phyloP scores from a whole-genome alignment of 2,329 filamentous ascomycete genomes.

The Phaeoacremonium minimum region DNA sequence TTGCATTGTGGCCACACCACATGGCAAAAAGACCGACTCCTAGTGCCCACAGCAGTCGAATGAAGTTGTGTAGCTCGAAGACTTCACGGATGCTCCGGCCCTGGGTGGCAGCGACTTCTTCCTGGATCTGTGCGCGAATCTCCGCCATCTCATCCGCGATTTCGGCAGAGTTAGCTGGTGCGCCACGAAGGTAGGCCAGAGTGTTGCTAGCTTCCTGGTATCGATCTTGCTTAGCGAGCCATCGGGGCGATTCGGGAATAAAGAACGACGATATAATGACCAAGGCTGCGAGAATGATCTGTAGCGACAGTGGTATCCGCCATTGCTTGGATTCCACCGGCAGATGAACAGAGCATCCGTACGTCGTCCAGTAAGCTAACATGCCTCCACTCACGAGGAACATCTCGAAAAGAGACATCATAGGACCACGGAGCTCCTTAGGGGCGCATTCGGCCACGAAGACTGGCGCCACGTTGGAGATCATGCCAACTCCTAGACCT shows the following conservation, averaged over 20 bases:
- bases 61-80: neutral
- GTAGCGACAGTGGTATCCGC: constrained; percentile 13
- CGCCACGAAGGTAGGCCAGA: constrained; percentile 16
- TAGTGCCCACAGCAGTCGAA: neutral
- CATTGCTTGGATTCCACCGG: constrained; percentile 15
- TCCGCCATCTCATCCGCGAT: neutral
- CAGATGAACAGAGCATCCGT: constrained; percentile 15
- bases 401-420: constrained; percentile 11
- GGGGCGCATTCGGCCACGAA: constrained; percentile 23
- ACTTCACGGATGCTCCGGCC: neutral
- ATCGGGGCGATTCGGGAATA: constrained; percentile 15
- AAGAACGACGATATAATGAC: constrained; percentile 9
- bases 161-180: constrained; percentile 8
- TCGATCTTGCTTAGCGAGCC: constrained; percentile 17
- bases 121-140: neutral
- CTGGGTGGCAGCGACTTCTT: neutral
- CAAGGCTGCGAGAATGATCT: constrained; percentile 12
- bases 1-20: constrained; percentile 8
- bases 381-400: constrained; percentile 10
- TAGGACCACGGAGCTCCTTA: constrained; percentile 9
- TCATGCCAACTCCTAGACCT: constrained; percentile 43
- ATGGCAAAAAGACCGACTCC: neutral
- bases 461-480: constrained; percentile 34
- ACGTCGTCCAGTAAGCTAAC: constrained; percentile 12
- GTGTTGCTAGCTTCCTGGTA: constrained; percentile 16